Evolutionary conservation across 1,284 basidiomycete genomes (phyloP), one percentile per base, ranked within the genome.

Genomic region (Bjerkandera adusta): DNA sequence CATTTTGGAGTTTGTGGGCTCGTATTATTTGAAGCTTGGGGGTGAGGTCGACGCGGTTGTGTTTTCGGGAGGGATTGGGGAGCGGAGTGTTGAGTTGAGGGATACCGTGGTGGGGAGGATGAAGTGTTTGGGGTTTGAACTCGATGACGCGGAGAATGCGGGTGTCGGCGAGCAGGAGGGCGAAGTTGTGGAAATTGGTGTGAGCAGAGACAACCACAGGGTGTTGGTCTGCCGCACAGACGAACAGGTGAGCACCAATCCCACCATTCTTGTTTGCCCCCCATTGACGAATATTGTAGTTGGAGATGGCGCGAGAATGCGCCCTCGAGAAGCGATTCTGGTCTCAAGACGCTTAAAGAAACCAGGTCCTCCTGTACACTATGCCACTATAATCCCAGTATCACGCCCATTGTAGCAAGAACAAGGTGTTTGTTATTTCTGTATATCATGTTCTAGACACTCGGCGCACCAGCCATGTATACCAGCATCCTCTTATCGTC

Each of bases 31-130:
- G 56, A 85, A 89, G 61, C 74, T 92, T 6, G 71, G 75, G 1
- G 76, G 76, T 21, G 45, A 67, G 52, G 78, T 92, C 5, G 86
- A 92, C 62, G 90, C 84, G 3, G 62, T 94, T 24, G 88, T 93
- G 7, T 94, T 95, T 61, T 76, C 88, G 0, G 92, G 91, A 3
- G 91, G 91, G 0, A 90, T 95, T 44, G 92, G 92, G 0, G 92
- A 95, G 68, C 73, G 74, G 55, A 79, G 83, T 42, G 69, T 67
- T 5, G 70, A 77, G 51, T 64, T 95, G 48, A 68, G 92, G 33
- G 62, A 67, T 36, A 78, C 79, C 22, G 72, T 93, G 10, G 70
- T 67, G 2, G 61, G 72, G 27, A 69, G 73, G 36, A 69, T 85
- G 18, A 55, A 47, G 18, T 88, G 80, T 63, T 60, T 92, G 21